Percentiles rank a stretch among this genome's conserved stretches.
Conservation (phyloP, 2,329 filamentous ascomycete genomes). For the Geoglossum cookeanum region DNA sequence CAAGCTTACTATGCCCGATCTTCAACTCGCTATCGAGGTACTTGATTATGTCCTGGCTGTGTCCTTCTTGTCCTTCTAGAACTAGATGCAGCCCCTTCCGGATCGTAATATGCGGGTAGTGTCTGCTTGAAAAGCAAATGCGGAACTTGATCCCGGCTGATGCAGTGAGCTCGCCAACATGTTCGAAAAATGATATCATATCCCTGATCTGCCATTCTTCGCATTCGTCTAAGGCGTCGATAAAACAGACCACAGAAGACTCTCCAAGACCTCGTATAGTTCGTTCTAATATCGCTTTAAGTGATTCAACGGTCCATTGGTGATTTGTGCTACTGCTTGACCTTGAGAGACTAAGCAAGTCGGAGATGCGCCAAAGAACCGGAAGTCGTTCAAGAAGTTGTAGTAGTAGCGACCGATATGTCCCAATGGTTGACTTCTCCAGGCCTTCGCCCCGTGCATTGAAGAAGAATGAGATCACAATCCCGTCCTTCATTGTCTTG, state of each 20-base stretch:
- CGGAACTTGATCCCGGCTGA: conserved; percentile 5
- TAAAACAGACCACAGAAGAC: conserved; percentile 17
- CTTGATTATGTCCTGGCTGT: too few species aligned
- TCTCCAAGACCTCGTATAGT: conserved; percentile 14
- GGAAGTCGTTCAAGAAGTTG: conserved; percentile 24
- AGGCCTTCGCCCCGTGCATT: too few species aligned
- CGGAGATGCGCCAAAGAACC: conserved; percentile 19
- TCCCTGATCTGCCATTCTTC: conserved; percentile 20
- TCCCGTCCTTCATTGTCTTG: too few species aligned
- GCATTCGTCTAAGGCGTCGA: conserved; percentile 30
- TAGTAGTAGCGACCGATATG: conserved; percentile 30
- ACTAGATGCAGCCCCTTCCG: conserved; percentile 11
- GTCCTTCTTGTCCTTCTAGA: too few species aligned
- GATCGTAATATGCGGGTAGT: conserved; percentile 14
- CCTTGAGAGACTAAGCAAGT: conserved; percentile 12
- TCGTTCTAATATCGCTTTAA: conserved; percentile 15
- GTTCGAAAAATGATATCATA: conserved; percentile 21
- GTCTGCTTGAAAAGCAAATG: conserved; percentile 14
- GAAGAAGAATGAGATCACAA: too few species aligned
- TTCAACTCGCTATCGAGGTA: too few species aligned
- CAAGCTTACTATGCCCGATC: too few species aligned
- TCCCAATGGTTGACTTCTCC: conserved; percentile 20
- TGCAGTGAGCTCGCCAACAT: conserved; percentile 12
- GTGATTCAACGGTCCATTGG: conserved; percentile 12
- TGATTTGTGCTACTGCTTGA: conserved; percentile 7